These are phyloP conservation scores for Cyclospora cayetanensis DNA, from an alignment of 169 alveolate species.

Conservation along the genomic window DNA sequence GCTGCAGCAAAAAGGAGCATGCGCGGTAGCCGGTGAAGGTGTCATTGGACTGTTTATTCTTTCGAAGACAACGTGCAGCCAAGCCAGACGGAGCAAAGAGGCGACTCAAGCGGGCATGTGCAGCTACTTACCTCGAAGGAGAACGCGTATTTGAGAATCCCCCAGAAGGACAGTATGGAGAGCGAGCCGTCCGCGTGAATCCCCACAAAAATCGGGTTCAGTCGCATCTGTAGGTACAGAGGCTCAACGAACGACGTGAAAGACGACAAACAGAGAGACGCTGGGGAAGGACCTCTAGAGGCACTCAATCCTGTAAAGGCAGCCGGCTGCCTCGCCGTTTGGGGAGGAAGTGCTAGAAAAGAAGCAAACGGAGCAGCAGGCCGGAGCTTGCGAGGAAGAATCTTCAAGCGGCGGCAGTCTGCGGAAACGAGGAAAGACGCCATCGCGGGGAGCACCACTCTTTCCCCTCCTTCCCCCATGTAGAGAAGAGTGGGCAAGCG, in stretches of 20 bases:
- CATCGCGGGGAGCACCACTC: too few species aligned
- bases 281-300: slow-evolving; percentile 27
- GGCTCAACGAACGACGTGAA: slow-evolving; percentile 67
- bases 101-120: neutral
- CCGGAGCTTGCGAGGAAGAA: neutral
- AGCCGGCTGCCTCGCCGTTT: too few species aligned
- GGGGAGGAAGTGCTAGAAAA: neutral
- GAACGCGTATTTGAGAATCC: slow-evolving; percentile 31
- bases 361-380: neutral
- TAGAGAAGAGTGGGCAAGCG: too few species aligned
- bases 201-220: slow-evolving; percentile 52
- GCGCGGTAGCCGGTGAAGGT: neutral
- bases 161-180: slow-evolving; percentile 55
- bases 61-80: neutral
- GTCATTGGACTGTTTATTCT: too few species aligned
- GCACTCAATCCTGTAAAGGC: too few species aligned
- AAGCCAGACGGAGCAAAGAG: neutral
- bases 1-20: slow-evolving; percentile 35
- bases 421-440: neutral
- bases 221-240: slow-evolving; percentile 62
- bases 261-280: slow-evolving; percentile 25
- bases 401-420: slow-evolving; percentile 68
- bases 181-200: slow-evolving; percentile 63
- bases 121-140: slow-evolving; percentile 62
- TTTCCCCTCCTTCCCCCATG: too few species aligned